Evolutionary conservation across 495 filamentous ascomycete genomes (phyloP).

Genomic region (Apodospora peruviana): DNA sequence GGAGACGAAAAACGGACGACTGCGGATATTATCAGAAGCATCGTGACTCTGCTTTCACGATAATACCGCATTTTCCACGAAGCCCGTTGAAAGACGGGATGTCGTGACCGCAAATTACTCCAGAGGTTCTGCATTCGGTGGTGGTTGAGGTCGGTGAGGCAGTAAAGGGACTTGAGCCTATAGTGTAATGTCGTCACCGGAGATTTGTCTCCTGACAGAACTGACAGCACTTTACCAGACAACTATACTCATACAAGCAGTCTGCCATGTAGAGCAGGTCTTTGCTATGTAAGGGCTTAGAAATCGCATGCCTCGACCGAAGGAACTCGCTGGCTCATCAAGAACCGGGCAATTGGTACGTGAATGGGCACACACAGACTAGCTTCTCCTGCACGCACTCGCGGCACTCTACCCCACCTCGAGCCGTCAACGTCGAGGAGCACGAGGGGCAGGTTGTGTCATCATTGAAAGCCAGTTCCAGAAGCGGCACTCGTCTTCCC

Average conservation of each 20-base stretch:
- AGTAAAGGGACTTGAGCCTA: not conserved
- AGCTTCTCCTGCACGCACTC: too few species aligned
- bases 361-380: too few species aligned
- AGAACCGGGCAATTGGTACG: constrained; percentile 5
- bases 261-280: not conserved
- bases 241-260: not conserved
- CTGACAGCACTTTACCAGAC: too few species aligned
- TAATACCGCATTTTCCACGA: not conserved
- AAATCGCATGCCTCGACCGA: not conserved
- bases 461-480: constrained; percentile 2
- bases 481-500: constrained; percentile 1
- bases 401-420: not conserved
- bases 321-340: not conserved
- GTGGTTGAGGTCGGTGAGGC: not conserved
- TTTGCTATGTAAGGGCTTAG: constrained; percentile 3
- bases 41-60: not conserved
- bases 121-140: not conserved
- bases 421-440: not conserved
- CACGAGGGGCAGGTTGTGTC: constrained; percentile 4
- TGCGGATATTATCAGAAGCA: not conserved
- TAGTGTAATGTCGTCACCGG: not conserved
- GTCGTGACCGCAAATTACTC: not conserved
- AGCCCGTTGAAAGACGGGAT: not conserved
- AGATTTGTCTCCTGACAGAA: not conserved
- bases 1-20: not conserved